Conservation (phyloP, 208 protist genomes). For the Polymyxa betae region DNA sequence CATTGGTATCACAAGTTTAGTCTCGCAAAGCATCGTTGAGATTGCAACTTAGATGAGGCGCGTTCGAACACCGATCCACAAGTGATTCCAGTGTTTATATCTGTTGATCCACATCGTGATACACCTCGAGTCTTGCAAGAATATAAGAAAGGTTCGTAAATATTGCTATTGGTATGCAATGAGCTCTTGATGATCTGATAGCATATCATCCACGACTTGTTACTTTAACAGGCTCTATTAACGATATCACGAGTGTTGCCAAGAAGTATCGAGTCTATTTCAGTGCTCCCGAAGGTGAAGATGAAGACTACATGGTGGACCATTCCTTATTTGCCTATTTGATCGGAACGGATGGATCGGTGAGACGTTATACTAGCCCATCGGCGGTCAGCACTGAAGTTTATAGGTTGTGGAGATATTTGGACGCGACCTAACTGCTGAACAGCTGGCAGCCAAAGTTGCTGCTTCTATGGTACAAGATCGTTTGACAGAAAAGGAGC, state of each 20-base stretch:
- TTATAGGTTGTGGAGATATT: not conserved
- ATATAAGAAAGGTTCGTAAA: slow-evolving; percentile 77
- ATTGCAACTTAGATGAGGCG: not conserved
- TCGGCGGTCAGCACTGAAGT: not conserved
- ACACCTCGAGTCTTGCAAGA: slow-evolving; percentile 77
- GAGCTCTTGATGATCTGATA: not conserved
- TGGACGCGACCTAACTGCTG: not conserved
- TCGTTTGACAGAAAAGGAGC: too few relatives aligned
- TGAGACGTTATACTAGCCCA: not conserved
- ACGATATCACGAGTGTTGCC: slow-evolving; percentile 79
- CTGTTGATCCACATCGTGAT: slow-evolving; percentile 87
- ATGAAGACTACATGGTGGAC: slow-evolving; percentile 91
- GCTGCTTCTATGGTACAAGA: too few relatives aligned
- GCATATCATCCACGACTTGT: slow-evolving; percentile 86
- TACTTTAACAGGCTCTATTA: slow-evolving; percentile 83
- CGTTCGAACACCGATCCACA: too few relatives aligned
- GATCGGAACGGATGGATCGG: slow-evolving; percentile 51
- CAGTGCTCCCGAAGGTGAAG: slow-evolving; percentile 77
- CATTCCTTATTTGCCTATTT: slow-evolving; percentile 71
- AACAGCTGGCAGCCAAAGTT: too few relatives aligned
- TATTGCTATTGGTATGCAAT: not conserved
- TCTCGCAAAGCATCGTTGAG: not conserved
- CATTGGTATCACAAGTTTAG: slow-evolving; percentile 65
- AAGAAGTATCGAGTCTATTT: slow-evolving; percentile 88
- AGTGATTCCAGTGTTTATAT: slow-evolving; percentile 88